A percentile compares a stretch with the other conserved stretches of the same genome.
These are phyloP conservation scores for Cryptosporidium sp. DNA, from an alignment of 169 alveolate genomes.

Conservation along the genomic window DNA sequence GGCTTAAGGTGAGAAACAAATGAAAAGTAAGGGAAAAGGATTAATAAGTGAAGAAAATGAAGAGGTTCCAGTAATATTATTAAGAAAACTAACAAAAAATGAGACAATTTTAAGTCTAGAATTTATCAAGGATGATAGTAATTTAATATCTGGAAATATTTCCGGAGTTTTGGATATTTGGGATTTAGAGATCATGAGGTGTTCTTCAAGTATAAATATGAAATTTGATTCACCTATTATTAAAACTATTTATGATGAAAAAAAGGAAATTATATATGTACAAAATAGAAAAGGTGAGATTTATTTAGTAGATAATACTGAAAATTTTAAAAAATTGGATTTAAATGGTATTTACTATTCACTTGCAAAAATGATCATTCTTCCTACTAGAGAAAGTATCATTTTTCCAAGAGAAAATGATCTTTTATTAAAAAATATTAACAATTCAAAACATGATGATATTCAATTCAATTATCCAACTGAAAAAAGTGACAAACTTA, in stretches of 20 bases:
- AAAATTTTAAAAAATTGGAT: not conserved
- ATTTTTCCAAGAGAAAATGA: conserved; percentile 3
- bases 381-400: not conserved
- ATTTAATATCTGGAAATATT: conserved; percentile 14
- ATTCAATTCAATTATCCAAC: not conserved
- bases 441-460: not conserved
- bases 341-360: not conserved
- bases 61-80: not conserved
- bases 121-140: not conserved
- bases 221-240: not conserved
- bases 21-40: not conserved
- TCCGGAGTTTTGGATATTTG: conserved; percentile 21
- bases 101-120: conserved; percentile 11
- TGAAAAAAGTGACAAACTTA: conserved; percentile 20
- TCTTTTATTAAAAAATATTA: not conserved
- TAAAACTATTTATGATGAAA: not conserved
- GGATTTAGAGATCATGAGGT: conserved; percentile 19
- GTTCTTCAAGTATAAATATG: not conserved
- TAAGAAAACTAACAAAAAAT: conserved; percentile 8
- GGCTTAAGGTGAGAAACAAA: not conserved
- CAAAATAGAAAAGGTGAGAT: conserved; percentile 40
- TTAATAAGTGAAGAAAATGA: not conserved
- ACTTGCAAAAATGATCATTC: not conserved
- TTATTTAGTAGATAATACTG: not conserved
- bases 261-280: not conserved